Conservation (phyloP, 23 red algal species). For the Cyanidiococcus yangmingshanensis region DNA sequence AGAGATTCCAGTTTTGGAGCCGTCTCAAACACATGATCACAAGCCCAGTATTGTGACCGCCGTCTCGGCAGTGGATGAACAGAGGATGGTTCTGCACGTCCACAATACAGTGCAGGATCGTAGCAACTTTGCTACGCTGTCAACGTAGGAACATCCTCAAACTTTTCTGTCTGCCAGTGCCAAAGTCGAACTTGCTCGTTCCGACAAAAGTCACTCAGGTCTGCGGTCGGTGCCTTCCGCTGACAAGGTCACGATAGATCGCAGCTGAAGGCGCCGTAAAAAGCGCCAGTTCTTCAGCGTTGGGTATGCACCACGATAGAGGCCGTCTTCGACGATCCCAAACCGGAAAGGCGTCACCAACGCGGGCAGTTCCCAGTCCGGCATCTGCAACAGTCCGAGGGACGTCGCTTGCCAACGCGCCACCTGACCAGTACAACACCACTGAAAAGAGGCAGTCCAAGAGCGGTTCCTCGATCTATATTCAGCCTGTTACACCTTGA, state of each 20-base stretch:
- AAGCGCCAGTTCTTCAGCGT: conserved; percentile 84
- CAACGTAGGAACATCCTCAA: conserved; percentile 62
- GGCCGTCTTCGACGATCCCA: conserved; percentile 48
- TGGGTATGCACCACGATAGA: conserved; percentile 82
- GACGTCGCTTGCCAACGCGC: no score
- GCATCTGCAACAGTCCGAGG: neutral
- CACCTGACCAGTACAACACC: no score
- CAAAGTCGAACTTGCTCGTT: conserved; percentile 36
- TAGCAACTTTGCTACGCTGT: conserved; percentile 38
- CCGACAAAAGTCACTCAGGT: conserved; percentile 71
- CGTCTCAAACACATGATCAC: conserved; percentile 83
- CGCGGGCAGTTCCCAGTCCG: conserved; percentile 22
- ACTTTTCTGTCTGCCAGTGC: conserved; percentile 60
- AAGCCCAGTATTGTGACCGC: conserved; percentile 89
- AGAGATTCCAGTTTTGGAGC: conserved; percentile 84
- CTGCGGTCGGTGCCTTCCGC: conserved; percentile 29
- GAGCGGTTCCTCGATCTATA: no score
- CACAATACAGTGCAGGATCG: conserved; percentile 38
- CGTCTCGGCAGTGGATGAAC: conserved; percentile 90
- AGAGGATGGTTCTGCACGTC: conserved; percentile 38
- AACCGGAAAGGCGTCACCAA: conserved; percentile 93
- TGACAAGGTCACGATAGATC: conserved; percentile 49
- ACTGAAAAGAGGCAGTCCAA: no score
- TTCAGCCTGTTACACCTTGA: no score
- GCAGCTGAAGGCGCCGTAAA: conserved; percentile 49